phyloP scores from a whole-genome alignment of 2,329 filamentous ascomycete species.

The Coccinonectria pachysandricola region DNA sequence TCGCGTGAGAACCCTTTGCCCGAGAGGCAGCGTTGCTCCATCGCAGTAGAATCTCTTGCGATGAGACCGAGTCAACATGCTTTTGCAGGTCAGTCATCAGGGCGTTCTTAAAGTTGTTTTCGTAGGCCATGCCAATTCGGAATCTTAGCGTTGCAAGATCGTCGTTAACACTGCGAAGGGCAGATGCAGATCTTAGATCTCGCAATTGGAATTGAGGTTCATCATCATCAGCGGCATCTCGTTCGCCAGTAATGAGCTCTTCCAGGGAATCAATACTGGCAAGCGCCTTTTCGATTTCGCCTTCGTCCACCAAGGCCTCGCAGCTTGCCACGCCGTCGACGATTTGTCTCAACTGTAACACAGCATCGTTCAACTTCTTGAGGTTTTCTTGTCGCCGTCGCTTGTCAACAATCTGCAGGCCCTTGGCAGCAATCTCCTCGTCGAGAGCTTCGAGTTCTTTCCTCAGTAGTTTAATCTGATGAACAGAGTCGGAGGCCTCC shows the following conservation, averaged over 20 bases:
- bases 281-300: slow-evolving; percentile 73
- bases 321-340: slow-evolving; percentile 65
- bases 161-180: slow-evolving; percentile 67
- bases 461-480: slow-evolving; percentile 70
- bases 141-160: slow-evolving; percentile 68
- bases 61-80: slow-evolving; percentile 67
- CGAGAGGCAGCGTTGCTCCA: slow-evolving; percentile 74
- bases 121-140: slow-evolving; percentile 79
- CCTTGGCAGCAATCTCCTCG: slow-evolving; percentile 74
- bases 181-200: slow-evolving; percentile 67
- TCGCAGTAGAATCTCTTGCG: slow-evolving; percentile 64
- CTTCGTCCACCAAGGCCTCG: slow-evolving; percentile 71
- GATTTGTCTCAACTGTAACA: slow-evolving; percentile 71
- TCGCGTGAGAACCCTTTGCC: slow-evolving; percentile 54
- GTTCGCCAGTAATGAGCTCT: slow-evolving; percentile 65
- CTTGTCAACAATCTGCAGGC: slow-evolving; percentile 76
- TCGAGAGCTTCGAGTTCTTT: slow-evolving; percentile 74
- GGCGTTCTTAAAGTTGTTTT: slow-evolving; percentile 66
- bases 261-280: slow-evolving; percentile 70
- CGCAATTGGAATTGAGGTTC: slow-evolving; percentile 33
- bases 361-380: slow-evolving; percentile 68
- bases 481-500: slow-evolving; percentile 84
- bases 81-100: slow-evolving; percentile 69
- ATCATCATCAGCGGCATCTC: slow-evolving; percentile 27
- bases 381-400: slow-evolving; percentile 76